phyloP scores from a whole-genome alignment of 2,329 filamentous ascomycete species.

The Fonsecaea pugnacius region DNA sequence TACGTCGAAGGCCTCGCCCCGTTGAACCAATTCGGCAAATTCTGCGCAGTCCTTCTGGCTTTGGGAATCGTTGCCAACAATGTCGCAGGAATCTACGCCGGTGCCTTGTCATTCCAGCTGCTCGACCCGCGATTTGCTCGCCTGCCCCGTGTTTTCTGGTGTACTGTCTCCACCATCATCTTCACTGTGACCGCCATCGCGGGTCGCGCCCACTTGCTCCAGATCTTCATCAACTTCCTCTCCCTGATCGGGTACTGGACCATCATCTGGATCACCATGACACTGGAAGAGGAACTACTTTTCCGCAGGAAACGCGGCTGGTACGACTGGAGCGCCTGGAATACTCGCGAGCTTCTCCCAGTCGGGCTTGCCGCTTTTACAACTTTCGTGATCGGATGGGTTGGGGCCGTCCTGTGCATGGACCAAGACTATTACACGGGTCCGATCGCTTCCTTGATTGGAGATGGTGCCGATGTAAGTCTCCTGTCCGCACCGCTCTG shows the following conservation, averaged over 20 bases:
- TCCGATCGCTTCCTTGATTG: conserved; percentile 62
- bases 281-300: conserved; percentile 59
- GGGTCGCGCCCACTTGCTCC: conserved; percentile 63
- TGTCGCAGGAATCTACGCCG: conserved; percentile 66
- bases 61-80: conserved; percentile 69
- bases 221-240: conserved; percentile 71
- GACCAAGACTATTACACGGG: conserved; percentile 71
- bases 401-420: conserved; percentile 68
- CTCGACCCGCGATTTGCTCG: conserved; percentile 62
- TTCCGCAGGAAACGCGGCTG: conserved; percentile 59
- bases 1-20: conserved; percentile 66
- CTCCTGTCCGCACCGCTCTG: neutral
- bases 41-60: conserved; percentile 69
- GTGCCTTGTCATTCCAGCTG: conserved; percentile 70
- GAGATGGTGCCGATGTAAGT: conserved; percentile 59
- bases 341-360: conserved; percentile 62
- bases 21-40: conserved; percentile 66
- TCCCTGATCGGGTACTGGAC: conserved; percentile 74
- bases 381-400: conserved; percentile 70
- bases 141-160: conserved; percentile 70
- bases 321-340: conserved; percentile 67
- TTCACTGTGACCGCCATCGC: conserved; percentile 69
- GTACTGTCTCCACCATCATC: conserved; percentile 64
- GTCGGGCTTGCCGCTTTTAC: conserved; percentile 65
- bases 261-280: conserved; percentile 67